Conservation (phyloP, 106 monocot species). For the Phalaenopsis equestris region DNA sequence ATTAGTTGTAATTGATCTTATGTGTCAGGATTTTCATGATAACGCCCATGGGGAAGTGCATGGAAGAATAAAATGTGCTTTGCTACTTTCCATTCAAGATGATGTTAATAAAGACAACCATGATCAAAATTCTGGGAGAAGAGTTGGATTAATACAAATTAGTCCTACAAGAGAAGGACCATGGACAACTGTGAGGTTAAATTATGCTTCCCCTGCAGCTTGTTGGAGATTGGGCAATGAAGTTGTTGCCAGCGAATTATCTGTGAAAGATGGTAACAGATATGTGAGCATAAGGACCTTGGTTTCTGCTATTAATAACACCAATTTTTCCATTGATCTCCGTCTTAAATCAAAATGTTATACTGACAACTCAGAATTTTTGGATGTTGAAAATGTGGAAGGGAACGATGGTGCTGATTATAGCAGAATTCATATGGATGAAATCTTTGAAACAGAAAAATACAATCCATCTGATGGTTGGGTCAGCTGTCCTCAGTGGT, state of each 20-base stretch:
- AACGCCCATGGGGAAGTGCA: conserved; percentile 7
- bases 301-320: conserved; percentile 80
- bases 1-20: conserved; percentile 5
- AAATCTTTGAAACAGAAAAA: conserved; percentile 67
- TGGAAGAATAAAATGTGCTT: conserved; percentile 73
- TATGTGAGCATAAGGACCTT: conserved; percentile 83
- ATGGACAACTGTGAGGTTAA: conserved; percentile 91
- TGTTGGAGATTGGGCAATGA: conserved; percentile 94
- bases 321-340: conserved; percentile 58
- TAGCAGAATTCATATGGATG: conserved; percentile 43
- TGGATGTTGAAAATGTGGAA: conserved; percentile 12
- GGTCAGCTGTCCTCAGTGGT: conserved; percentile 23
- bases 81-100: conserved; percentile 41
- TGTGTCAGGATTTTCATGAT: conserved; percentile 35
- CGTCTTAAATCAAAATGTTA: conserved; percentile 40
- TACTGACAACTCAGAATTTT: conserved; percentile 6
- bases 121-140: conserved; percentile 21
- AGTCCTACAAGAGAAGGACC: conserved; percentile 86
- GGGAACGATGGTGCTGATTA: conserved; percentile 16
- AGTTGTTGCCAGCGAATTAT: conserved; percentile 92
- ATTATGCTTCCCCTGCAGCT: conserved; percentile 78
- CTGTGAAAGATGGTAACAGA: conserved; percentile 71
- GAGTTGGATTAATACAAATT: conserved; percentile 70
- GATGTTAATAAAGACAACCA: conserved; percentile 26
- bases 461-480: conserved; percentile 56